Percentiles rank a stretch among this genome's conserved stretches.
Conservation (phyloP, 768 basidiomycete genomes). For the Fomitopsis serialis region DNA sequence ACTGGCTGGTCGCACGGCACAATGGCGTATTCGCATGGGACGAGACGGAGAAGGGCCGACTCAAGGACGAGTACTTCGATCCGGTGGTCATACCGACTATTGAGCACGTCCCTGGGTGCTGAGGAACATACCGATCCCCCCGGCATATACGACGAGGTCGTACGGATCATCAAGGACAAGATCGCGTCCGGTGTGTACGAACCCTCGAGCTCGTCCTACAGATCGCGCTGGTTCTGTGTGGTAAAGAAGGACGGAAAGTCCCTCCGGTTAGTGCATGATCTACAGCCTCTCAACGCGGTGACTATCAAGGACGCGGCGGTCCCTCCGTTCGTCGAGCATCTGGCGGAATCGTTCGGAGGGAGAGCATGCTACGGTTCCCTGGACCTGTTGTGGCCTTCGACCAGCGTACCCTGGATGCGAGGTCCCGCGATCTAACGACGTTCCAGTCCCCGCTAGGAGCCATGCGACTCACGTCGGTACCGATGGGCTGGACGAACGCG, state of each 20-base stretch:
- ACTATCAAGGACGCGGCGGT: conserved; percentile 15
- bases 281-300: conserved; percentile 21
- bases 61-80: conserved; percentile 26
- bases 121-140: conserved; percentile 22
- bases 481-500: conserved; percentile 18
- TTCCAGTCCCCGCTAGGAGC: conserved; percentile 11
- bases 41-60: conserved; percentile 29
- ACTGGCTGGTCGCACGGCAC: background rate
- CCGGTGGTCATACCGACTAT: conserved; percentile 27
- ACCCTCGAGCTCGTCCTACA: conserved; percentile 18
- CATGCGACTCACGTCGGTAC: conserved; percentile 3
- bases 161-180: conserved; percentile 29
- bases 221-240: conserved; percentile 19
- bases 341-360: conserved; percentile 19
- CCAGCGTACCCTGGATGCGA: conserved; percentile 1
- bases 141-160: conserved; percentile 23
- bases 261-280: conserved; percentile 17
- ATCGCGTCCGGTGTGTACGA: conserved; percentile 30
- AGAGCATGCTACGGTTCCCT: conserved; percentile 11
- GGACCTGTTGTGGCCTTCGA: conserved; percentile 12
- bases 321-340: conserved; percentile 14
- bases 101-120: conserved; percentile 20
- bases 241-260: conserved; percentile 15
- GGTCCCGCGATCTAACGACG: conserved; percentile 7
- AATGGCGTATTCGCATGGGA: conserved; percentile 32